Evolutionary conservation across 2,329 filamentous ascomycete genomes (phyloP).

Genomic region (Tolypocladium ophioglossoides): DNA sequence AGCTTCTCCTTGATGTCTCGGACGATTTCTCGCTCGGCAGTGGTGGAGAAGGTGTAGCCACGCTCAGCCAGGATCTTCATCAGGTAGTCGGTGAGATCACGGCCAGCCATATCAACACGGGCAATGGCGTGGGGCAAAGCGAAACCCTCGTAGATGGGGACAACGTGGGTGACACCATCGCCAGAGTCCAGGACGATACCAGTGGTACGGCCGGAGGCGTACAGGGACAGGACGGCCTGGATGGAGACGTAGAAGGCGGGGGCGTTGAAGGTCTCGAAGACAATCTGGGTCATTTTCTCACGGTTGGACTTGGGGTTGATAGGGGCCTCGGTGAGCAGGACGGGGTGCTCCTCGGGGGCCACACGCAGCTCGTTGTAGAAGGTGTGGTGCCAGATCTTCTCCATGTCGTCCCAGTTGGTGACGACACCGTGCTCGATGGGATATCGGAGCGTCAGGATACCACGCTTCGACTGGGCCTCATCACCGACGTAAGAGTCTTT

Average conservation of each 20-base stretch:
- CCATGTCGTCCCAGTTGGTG: constrained; percentile 99
- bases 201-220: constrained; percentile 99
- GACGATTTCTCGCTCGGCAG: constrained; percentile 99
- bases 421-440: constrained; percentile 99
- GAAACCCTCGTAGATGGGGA: constrained; percentile 99
- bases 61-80: constrained; percentile 99
- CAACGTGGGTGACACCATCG: constrained; percentile 99
- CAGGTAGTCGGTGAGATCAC: constrained; percentile 99
- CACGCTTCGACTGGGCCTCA: constrained; percentile 99
- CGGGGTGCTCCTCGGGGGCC: constrained; percentile 98
- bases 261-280: constrained; percentile 99
- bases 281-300: constrained; percentile 99
- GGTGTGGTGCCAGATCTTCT: constrained; percentile 99
- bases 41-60: constrained; percentile 99
- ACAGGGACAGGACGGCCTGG: constrained; percentile 97
- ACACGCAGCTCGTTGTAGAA: constrained; percentile 99
- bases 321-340: constrained; percentile 96
- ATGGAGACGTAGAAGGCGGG: constrained; percentile 99
- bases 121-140: constrained; percentile 99
- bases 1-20: constrained; percentile 99
- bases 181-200: constrained; percentile 99
- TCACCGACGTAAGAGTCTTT: constrained; percentile 99
- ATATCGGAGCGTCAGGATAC: constrained; percentile 99
- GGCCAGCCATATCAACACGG: constrained; percentile 99
- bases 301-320: constrained; percentile 99